phyloP scores from a whole-genome alignment of 371 early-diverging fungal genomes.

The Mortierella sp. region DNA sequence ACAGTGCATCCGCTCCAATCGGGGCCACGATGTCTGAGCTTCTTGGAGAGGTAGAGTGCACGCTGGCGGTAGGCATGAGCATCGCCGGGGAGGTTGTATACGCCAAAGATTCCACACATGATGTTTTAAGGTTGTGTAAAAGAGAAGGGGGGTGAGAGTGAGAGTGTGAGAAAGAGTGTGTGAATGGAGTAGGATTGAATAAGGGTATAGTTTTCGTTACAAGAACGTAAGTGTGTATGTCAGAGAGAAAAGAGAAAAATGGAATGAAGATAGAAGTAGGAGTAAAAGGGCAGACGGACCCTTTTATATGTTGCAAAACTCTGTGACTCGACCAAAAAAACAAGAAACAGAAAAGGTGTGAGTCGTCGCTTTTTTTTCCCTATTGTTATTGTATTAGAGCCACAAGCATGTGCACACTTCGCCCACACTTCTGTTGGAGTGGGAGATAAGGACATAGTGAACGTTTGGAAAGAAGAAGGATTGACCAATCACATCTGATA shows the following conservation, averaged over 20 bases:
- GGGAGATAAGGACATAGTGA: background rate
- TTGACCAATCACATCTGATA: background rate
- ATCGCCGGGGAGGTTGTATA: conserved; percentile 89
- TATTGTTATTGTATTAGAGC: background rate
- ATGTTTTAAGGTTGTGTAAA: conserved; percentile 6
- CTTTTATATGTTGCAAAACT: background rate
- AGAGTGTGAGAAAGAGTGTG: background rate
- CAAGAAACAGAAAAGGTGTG: conserved; percentile 2
- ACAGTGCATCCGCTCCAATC: conserved; percentile 95
- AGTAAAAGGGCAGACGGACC: background rate
- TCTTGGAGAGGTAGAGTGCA: conserved; percentile 90
- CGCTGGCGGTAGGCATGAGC: conserved; percentile 83
- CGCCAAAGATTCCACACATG: conserved; percentile 98
- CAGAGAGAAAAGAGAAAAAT: background rate
- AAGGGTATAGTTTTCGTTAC: background rate
- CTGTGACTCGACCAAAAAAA: conserved; percentile 1
- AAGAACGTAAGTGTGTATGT: background rate
- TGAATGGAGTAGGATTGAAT: background rate
- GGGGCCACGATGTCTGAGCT: conserved; percentile 96
- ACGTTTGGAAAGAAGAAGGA: background rate
- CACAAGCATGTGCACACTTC: conserved; percentile 1
- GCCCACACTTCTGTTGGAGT: background rate
- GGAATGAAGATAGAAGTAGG: background rate
- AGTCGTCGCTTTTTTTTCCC: background rate
- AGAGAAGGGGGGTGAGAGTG: background rate